A percentile compares a stretch with the other conserved stretches of the same genome.
Evolutionary conservation across 768 basidiomycete genomes (phyloP).

Genomic region (Neoboletus subvelutipes): DNA sequence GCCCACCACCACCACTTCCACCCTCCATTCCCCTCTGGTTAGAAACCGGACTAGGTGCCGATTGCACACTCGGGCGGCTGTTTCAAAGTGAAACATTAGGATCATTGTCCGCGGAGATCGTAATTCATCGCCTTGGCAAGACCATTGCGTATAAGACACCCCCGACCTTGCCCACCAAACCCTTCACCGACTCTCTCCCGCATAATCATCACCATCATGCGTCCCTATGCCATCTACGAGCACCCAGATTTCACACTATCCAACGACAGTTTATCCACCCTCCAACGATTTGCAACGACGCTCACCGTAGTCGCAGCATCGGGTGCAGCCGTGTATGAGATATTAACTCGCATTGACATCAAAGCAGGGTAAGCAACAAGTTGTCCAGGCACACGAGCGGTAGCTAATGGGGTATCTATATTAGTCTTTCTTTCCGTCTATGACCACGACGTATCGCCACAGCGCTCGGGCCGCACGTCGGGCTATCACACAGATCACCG

Average conservation of each 20-base stretch:
- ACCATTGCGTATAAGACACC: conserved; percentile 4
- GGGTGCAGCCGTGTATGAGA: conserved; percentile 31
- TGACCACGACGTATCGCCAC: conserved; percentile 4
- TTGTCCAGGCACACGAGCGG: neutral
- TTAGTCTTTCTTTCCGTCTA: conserved; percentile 12
- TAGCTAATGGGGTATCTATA: neutral
- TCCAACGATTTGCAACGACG: conserved; percentile 27
- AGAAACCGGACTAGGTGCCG: neutral
- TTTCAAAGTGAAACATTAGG: conserved; percentile 14
- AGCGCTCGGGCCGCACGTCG: neutral
- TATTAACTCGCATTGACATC: conserved; percentile 18
- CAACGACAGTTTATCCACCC: conserved; percentile 19
- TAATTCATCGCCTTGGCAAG: neutral
- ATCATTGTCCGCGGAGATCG: conserved; percentile 14
- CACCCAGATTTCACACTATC: conserved; percentile 35
- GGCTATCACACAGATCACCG: neutral
- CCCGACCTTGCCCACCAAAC: too few relatives aligned
- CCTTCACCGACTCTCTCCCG: neutral
- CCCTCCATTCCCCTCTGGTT: neutral
- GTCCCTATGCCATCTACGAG: conserved; percentile 34
- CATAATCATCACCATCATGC: conserved; percentile 21
- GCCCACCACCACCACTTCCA: too few relatives aligned
- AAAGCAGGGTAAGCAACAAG: conserved; percentile 19
- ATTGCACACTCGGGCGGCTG: neutral
- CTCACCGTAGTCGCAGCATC: conserved; percentile 34